Conservation (phyloP, 2,329 filamentous ascomycete species). For the Bipolaris gigantea region DNA sequence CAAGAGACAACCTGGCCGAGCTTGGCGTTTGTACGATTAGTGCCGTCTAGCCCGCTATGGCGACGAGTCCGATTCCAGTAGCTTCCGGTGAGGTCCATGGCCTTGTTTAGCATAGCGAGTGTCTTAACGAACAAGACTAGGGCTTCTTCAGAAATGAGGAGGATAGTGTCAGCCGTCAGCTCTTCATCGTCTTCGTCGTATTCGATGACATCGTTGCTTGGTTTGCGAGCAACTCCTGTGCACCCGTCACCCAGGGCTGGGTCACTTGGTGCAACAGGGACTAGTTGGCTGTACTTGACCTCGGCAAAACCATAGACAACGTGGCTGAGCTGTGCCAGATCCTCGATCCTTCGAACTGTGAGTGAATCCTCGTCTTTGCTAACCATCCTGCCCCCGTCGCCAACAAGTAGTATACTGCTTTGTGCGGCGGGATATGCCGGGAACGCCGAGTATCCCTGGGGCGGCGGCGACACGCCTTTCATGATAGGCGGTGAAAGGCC, state of each 20-base stretch:
- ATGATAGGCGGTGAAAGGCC: conserved; percentile 65
- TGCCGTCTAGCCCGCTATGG: conserved; percentile 52
- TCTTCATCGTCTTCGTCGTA: conserved; percentile 61
- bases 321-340: conserved; percentile 88
- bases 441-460: conserved; percentile 76
- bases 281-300: conserved; percentile 97
- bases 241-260: conserved; percentile 64
- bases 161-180: conserved; percentile 81
- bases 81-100: conserved; percentile 89
- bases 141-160: conserved; percentile 89
- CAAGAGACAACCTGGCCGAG: conserved; percentile 96
- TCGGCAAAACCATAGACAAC: conserved; percentile 98
- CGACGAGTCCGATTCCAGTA: conserved; percentile 87
- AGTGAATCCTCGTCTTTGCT: conserved; percentile 76
- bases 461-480: conserved; percentile 69
- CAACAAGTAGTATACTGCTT: conserved; percentile 66
- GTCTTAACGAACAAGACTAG: conserved; percentile 96
- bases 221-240: conserved; percentile 51
- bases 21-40: conserved; percentile 45
- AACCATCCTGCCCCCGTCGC: conserved; percentile 63
- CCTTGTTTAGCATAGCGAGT: conserved; percentile 83
- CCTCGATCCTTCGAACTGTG: conserved; percentile 81
- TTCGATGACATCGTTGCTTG: conserved; percentile 53
- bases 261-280: conserved; percentile 78
- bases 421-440: conserved; percentile 78